phyloP scores from a whole-genome alignment of 1,139 yeast genomes.

The Lizanozyma gosingica region DNA sequence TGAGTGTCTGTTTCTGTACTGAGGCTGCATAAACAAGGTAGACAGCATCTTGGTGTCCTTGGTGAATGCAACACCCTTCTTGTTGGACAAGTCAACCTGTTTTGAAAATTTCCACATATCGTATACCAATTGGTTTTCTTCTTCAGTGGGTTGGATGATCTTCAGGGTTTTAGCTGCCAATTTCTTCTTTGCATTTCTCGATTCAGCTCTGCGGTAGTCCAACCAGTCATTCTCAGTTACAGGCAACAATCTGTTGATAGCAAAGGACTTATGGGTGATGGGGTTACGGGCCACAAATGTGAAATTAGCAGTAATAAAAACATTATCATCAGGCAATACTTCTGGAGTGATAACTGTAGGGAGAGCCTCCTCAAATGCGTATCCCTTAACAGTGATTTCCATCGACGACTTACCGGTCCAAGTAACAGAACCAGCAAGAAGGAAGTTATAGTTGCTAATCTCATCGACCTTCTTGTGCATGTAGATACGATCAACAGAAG shows the following conservation, averaged over 20 bases:
- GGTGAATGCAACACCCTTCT: conserved; percentile 49
- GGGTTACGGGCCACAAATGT: conserved; percentile 96
- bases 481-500: conserved; percentile 86
- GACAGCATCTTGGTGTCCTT: conserved; percentile 61
- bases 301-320: conserved; percentile 77
- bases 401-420: conserved; percentile 94
- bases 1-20: conserved; percentile 87
- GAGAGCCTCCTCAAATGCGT: conserved; percentile 51
- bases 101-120: conserved; percentile 64
- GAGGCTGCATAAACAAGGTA: conserved; percentile 91
- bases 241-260: conserved; percentile 74
- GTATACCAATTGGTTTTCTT: conserved; percentile 67
- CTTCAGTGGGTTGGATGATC: conserved; percentile 62
- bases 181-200: conserved; percentile 79
- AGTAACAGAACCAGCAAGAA: conserved; percentile 79
- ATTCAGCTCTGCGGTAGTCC: conserved; percentile 82
- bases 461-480: conserved; percentile 82
- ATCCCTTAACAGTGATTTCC: conserved; percentile 90
- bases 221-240: conserved; percentile 66
- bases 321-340: conserved; percentile 35
- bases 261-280: conserved; percentile 75
- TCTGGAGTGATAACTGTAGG: conserved; percentile 38
- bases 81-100: conserved; percentile 19
- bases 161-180: conserved; percentile 56
- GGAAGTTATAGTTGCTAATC: conserved; percentile 63